These are phyloP conservation scores for Trifolium dubium DNA, from an alignment of 306 rosid genomes.

Conservation along the genomic window DNA sequence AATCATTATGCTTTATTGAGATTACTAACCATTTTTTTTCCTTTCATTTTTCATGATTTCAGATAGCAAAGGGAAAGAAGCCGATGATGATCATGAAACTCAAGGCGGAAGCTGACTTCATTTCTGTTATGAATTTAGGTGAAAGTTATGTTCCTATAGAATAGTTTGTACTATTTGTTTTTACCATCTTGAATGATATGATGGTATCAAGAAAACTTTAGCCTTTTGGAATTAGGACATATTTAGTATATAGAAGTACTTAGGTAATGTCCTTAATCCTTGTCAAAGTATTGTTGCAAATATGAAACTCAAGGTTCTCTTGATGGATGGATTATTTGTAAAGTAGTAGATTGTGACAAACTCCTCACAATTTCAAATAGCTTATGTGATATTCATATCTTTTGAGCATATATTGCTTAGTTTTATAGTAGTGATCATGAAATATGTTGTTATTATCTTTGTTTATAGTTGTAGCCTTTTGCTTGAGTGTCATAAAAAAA, in stretches of 20 bases:
- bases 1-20: background rate
- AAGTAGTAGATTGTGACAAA: background rate
- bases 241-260: background rate
- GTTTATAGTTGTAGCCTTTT: background rate
- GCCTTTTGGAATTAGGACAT: background rate
- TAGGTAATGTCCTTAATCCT: background rate
- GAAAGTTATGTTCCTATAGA: background rate
- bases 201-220: background rate
- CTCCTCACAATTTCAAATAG: background rate
- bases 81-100: background rate
- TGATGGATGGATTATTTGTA: background rate
- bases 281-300: background rate
- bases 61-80: background rate
- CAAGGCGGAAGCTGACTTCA: background rate
- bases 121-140: background rate
- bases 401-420: background rate
- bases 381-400: background rate
- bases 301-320: background rate
- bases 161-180: background rate
- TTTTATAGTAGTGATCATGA: background rate
- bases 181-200: background rate
- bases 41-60: slow-evolving; percentile 10
- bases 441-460: background rate
- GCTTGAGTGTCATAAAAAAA: background rate
- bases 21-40: background rate